phyloP scores from a whole-genome alignment of 345 rosid species.

The Pseudoturritis turrita region DNA sequence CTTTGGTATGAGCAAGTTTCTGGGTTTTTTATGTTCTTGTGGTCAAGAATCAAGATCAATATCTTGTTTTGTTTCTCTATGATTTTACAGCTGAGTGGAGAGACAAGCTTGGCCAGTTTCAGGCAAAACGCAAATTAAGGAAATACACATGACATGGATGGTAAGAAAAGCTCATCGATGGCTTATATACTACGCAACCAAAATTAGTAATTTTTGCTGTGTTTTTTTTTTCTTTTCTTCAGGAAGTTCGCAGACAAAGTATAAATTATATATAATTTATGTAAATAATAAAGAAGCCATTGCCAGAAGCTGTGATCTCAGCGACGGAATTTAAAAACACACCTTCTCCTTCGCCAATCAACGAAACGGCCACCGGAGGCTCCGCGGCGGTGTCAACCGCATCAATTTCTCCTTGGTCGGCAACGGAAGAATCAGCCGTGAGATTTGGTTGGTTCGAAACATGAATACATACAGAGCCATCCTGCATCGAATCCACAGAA shows the following conservation, averaged over 20 bases:
- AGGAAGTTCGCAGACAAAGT: background rate
- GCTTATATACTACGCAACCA: background rate
- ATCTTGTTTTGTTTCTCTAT: background rate
- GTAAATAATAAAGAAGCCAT: slow-evolving; percentile 23
- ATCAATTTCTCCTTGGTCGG: no score
- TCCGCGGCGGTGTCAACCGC: no score
- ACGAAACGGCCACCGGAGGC: no score
- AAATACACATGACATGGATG: slow-evolving; percentile 56
- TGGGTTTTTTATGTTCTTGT: background rate
- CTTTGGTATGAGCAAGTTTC: background rate
- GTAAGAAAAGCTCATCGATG: background rate
- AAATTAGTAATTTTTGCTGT: background rate
- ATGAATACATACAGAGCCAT: no score
- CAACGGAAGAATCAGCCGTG: no score
- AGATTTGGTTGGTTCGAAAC: no score
- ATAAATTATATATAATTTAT: background rate
- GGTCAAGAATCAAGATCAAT: background rate
- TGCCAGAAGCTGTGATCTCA: slow-evolving; percentile 5
- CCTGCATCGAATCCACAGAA: no score
- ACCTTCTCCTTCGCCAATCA: no score
- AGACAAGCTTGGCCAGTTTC: slow-evolving; percentile 86
- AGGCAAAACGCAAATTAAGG: slow-evolving; percentile 75
- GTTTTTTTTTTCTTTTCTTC: background rate
- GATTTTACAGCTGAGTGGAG: slow-evolving; percentile 80
- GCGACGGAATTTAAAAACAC: no score